These are phyloP conservation scores for Pinus albicaulis DNA, from an alignment of 75 land plant genomes.

Conservation along the genomic window DNA sequence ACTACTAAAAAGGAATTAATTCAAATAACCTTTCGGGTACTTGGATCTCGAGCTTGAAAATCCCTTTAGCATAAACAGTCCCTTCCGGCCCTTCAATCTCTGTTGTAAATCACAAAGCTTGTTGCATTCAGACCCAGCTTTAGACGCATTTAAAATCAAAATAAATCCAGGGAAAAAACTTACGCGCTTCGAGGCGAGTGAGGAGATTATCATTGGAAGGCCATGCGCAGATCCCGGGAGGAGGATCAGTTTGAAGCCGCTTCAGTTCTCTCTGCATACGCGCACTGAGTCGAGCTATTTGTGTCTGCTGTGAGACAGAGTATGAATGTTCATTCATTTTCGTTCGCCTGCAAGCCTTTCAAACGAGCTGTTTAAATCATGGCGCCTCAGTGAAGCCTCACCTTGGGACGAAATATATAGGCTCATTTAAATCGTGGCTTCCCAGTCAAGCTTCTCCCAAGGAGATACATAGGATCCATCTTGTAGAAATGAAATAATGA, in stretches of 20 bases:
- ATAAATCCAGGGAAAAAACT: not conserved
- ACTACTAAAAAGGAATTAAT: not conserved
- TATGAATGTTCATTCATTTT: not conserved
- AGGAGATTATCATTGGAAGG: slow-evolving; percentile 39
- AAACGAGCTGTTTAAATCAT: not conserved
- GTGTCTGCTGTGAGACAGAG: slow-evolving; percentile 31
- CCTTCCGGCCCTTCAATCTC: slow-evolving; percentile 87
- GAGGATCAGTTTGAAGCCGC: slow-evolving; percentile 76
- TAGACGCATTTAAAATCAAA: not conserved
- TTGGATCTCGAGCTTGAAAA: slow-evolving; percentile 70
- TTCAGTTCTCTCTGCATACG: slow-evolving; percentile 87
- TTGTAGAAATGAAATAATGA: no score
- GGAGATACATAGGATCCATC: no score
- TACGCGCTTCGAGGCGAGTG: slow-evolving; percentile 73
- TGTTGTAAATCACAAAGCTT: slow-evolving; percentile 9
- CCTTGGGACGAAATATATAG: no score
- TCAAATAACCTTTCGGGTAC: slow-evolving; percentile 72
- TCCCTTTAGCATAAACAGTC: slow-evolving; percentile 78
- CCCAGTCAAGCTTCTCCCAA: no score
- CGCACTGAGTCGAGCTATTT: slow-evolving; percentile 64
- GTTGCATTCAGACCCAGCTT: not conserved
- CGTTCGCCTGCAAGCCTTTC: not conserved
- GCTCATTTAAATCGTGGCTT: no score
- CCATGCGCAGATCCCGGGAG: slow-evolving; percentile 68
- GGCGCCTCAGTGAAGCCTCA: no score